Evolutionary conservation across 2,329 filamentous ascomycete genomes (phyloP).

Genomic region (Diplocarpon mali): DNA sequence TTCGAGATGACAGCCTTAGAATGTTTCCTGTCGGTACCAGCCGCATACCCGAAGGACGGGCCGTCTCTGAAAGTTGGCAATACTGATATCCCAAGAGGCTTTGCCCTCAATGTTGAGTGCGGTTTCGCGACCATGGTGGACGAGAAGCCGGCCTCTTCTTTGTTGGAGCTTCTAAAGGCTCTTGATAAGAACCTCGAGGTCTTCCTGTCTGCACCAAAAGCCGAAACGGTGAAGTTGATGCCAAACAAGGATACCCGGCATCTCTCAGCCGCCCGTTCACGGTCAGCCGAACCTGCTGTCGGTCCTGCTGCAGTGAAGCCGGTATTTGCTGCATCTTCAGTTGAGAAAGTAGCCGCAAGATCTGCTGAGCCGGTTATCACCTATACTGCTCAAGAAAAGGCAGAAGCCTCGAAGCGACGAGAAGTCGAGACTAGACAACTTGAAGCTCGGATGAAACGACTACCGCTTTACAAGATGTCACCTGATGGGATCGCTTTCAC

Average conservation of each 20-base stretch:
- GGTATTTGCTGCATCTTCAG: background rate
- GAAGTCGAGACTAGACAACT: slow-evolving; percentile 60
- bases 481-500: slow-evolving; percentile 60
- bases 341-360: slow-evolving; percentile 1
- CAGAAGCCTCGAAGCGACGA: slow-evolving; percentile 50
- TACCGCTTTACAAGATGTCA: slow-evolving; percentile 56
- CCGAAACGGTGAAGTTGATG: slow-evolving; percentile 57
- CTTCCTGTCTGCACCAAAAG: slow-evolving; percentile 58
- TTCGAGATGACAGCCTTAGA: slow-evolving; percentile 62
- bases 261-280: slow-evolving; percentile 19
- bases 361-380: slow-evolving; percentile 10
- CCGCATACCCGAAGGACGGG: slow-evolving; percentile 45
- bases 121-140: slow-evolving; percentile 58
- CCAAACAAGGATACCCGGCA: slow-evolving; percentile 27
- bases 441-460: slow-evolving; percentile 60
- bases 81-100: slow-evolving; percentile 58
- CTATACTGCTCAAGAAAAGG: slow-evolving; percentile 49
- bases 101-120: slow-evolving; percentile 64
- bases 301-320: slow-evolving; percentile 5
- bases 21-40: slow-evolving; percentile 56
- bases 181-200: slow-evolving; percentile 63
- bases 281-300: slow-evolving; percentile 16
- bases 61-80: slow-evolving; percentile 56
- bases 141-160: slow-evolving; percentile 42
- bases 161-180: slow-evolving; percentile 56